A percentile compares a stretch with the other conserved stretches of the same genome.
These are phyloP conservation scores for Fusarium albosuccineum DNA, from an alignment of 2,329 filamentous ascomycete genomes.

Conservation along the genomic window DNA sequence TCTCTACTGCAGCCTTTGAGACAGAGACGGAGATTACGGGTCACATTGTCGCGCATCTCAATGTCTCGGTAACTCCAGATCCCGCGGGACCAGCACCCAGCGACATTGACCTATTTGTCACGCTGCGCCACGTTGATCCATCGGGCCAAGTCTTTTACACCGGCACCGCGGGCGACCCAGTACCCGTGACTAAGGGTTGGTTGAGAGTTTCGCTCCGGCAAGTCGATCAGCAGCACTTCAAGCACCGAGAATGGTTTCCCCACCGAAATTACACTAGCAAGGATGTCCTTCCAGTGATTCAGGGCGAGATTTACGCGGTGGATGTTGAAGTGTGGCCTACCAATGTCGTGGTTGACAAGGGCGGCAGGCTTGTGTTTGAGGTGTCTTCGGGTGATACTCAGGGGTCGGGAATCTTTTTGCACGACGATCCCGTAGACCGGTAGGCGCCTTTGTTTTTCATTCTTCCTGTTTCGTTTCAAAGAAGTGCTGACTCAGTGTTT, in stretches of 20 bases:
- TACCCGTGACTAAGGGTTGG: slow-evolving; percentile 75
- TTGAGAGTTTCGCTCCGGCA: slow-evolving; percentile 70
- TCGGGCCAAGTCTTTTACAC: slow-evolving; percentile 71
- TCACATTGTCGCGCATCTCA: slow-evolving; percentile 73
- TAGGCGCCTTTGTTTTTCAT: slow-evolving; percentile 32
- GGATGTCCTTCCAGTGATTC: slow-evolving; percentile 67
- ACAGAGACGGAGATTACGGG: slow-evolving; percentile 77
- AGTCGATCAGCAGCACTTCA: slow-evolving; percentile 62
- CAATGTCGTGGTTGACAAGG: slow-evolving; percentile 64
- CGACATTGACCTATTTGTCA: slow-evolving; percentile 75
- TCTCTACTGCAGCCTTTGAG: slow-evolving; percentile 69
- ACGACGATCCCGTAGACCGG: slow-evolving; percentile 64
- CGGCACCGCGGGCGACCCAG: slow-evolving; percentile 73
- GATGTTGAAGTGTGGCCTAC: slow-evolving; percentile 76
- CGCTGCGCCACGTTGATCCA: slow-evolving; percentile 69
- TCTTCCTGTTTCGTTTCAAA: neutral
- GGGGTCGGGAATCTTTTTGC: slow-evolving; percentile 68
- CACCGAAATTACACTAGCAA: slow-evolving; percentile 68
- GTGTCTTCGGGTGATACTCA: slow-evolving; percentile 70
- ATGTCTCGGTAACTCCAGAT: slow-evolving; percentile 72
- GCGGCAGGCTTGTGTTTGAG: slow-evolving; percentile 68
- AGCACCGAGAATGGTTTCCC: slow-evolving; percentile 67
- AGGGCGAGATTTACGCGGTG: slow-evolving; percentile 68
- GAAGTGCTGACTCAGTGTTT: neutral
- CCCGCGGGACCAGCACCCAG: slow-evolving; percentile 52